Base-by-base conservation (phyloP, 805 yeast species). In the Wickerhamomyces alni region DNA sequence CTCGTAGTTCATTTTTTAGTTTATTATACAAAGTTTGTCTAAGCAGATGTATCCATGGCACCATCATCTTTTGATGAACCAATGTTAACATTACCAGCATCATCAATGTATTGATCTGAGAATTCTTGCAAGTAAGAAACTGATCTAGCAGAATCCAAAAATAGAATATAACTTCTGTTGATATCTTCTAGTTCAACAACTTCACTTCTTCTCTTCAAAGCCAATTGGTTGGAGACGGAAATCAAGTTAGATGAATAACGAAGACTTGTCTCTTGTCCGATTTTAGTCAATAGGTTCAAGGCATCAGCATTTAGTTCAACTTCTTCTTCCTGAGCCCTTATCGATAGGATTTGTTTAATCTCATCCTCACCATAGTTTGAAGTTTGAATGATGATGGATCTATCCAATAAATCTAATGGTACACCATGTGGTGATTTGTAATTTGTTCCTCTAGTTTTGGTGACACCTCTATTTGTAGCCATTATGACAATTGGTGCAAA, bases 351-450 rank as follows among this genome's bases (percentile, higher is more conserved):
- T 36, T 88, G 80, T 55, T 82, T 76, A 55, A 91, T 83, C 63
- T 93, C 99, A 43, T 86, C 89, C 42, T 76, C 78, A 43, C 72
- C 69, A 67, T 93, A 93, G 34, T 77, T 69, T 15, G 75, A 63
- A 2, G 99, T 94, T 57, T 93, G 88, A 48, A 93, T 87, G 46
- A 93, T 93, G 50, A 93, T 83, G 27, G 94, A 77, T 61, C 99
- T 77, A 66, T 93, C 99, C 53, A 93, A 79, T 54, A 93, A 70
- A 69, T 93, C 99, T 43, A 85, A 73, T 32, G 99, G 99, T 43
- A 93, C 70, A n/a, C 99, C 99, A 61, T 93, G 99, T 17, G 99
- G 96, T 2, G 96, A 83, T 63, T 82, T 84, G 67, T 87, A 87
- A 57, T 78, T 82, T 24, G 98, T 87, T 38, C 99, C 99, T 56